Evolutionary conservation across 148 eudicot genomes (phyloP), one percentile per base, ranked within the genome.

Genomic region (Dianthus caryophyllus): DNA sequence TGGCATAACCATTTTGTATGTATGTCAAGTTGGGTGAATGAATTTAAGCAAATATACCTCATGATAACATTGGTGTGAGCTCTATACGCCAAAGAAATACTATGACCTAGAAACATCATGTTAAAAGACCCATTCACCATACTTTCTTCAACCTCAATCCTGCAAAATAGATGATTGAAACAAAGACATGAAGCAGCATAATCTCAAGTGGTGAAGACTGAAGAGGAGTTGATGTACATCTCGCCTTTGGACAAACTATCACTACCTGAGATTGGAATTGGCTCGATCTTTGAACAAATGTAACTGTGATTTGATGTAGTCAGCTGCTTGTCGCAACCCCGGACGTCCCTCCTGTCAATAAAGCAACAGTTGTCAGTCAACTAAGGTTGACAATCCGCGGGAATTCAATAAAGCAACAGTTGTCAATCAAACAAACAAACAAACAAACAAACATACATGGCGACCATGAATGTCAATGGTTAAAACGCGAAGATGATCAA

Each of bases 91-190:
- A 94, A 67, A 71, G 97, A 86, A 71, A 90, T 73, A 76, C 92
- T 90, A 59, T 77, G 86, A 60, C 97, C 90, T 80, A 94, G 67
- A 80, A 94, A 94, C 71, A 83, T 76, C 99, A 94, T 94, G 83
- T 86, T 94, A 79, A 94, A 94, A 47, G 97, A 82, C 64, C 99
- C 99, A 76, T 90, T 88, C 31, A 94, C 88, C 66, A 52, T 69
- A 50, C 78, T 85, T 56, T 90, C 97, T 76, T 94, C 99, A 53
- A 94, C 83, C 80, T 90, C 93, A 79, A 94, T 81, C 86, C 99
- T 94, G 97, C 75, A 86, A 77, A 77, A 54, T 5, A 70, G 9
- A 63, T 24, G 52, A 39, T 26, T 26, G 47, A 16, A 36, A 48
- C 36, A 33, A 33, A 33, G 3, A 33, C 38, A 33, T n/a, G n/a